These are phyloP conservation scores for Urtica urens DNA, from an alignment of 306 rosid genomes.

Conservation along the genomic window DNA sequence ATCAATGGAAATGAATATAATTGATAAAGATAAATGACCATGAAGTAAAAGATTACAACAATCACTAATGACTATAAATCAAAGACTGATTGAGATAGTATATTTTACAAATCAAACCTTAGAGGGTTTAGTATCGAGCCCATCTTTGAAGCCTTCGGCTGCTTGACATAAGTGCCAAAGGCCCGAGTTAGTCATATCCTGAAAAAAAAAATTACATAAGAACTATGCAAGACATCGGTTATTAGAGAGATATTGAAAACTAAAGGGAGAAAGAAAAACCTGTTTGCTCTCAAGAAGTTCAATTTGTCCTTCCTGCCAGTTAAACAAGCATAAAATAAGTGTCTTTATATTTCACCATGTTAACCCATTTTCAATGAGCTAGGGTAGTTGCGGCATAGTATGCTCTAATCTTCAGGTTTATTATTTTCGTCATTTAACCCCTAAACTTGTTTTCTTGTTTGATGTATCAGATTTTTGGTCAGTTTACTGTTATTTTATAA, in stretches of 20 bases:
- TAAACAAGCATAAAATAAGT: too few species aligned
- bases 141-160: conserved; percentile 28
- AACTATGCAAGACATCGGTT: too few species aligned
- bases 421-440: too few species aligned
- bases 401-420: too few species aligned
- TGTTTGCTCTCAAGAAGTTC: conserved; percentile 42
- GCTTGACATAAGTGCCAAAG: conserved; percentile 42
- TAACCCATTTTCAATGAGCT: not conserved
- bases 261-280: conserved; percentile 28
- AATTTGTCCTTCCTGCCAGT: conserved; percentile 44
- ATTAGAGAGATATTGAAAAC: not conserved
- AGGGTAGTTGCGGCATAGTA: too few species aligned
- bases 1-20: too few species aligned
- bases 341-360: too few species aligned
- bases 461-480: too few species aligned
- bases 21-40: not conserved
- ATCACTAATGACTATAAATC: not conserved
- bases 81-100: too few species aligned
- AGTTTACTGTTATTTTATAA: too few species aligned
- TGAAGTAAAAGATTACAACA: not conserved
- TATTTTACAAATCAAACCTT: conserved; percentile 25
- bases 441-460: too few species aligned
- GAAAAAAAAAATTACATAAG: too few species aligned
- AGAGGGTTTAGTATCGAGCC: conserved; percentile 19
- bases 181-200: conserved; percentile 39